Conservation (phyloP, 345 rosid species). For the Arabis hirsuta region DNA sequence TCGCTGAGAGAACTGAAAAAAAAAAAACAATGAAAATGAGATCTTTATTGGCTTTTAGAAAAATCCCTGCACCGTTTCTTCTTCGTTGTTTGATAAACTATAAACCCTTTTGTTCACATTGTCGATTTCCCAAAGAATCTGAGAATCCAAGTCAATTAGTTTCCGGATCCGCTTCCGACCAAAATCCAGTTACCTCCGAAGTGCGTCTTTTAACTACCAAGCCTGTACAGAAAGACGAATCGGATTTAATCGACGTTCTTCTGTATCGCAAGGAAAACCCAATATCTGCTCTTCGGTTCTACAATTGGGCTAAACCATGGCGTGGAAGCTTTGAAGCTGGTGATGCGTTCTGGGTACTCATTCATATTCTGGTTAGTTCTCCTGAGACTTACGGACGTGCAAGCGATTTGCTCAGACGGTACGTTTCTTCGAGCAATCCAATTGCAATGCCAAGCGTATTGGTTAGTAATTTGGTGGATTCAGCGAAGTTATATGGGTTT, state of each 20-base stretch:
- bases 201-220: not conserved
- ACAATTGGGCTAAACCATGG: constrained; percentile 38
- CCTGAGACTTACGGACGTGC: constrained; percentile 45
- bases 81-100: constrained; percentile 39
- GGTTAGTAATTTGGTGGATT: constrained; percentile 51
- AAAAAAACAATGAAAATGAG: constrained; percentile 34
- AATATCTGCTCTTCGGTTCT: constrained; percentile 54
- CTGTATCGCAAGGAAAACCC: constrained; percentile 51
- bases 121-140: constrained; percentile 39
- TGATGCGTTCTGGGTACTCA: constrained; percentile 55
- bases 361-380: constrained; percentile 59
- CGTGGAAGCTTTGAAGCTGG: constrained; percentile 47
- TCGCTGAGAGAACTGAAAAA: not conserved
- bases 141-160: constrained; percentile 28
- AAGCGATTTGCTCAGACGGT: constrained; percentile 48
- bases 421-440: constrained; percentile 49
- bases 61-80: constrained; percentile 23
- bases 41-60: constrained; percentile 40
- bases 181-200: constrained; percentile 10
- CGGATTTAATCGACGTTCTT: constrained; percentile 51
- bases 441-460: constrained; percentile 44
- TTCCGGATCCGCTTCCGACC: constrained; percentile 11
- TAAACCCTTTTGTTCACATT: constrained; percentile 50
- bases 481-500: constrained; percentile 50
- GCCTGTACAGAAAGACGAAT: constrained; percentile 34